Conservation (phyloP, 75 land plant genomes). For the Pinus taeda region DNA sequence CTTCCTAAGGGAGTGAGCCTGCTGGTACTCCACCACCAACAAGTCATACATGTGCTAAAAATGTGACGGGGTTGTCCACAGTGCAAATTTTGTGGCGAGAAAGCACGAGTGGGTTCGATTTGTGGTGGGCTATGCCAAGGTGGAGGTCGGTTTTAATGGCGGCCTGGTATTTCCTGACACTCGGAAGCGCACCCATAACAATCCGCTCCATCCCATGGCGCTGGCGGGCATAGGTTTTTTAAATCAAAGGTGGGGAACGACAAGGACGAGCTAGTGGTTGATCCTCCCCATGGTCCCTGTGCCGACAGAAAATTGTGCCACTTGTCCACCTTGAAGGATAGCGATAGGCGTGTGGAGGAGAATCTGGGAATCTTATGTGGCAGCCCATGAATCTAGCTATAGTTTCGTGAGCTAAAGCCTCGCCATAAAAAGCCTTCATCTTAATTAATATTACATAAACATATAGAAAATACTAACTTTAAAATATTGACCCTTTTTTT, state of each 20-base stretch:
- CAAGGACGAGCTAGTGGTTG: conserved; percentile 17
- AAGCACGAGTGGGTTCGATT: conserved; percentile 80
- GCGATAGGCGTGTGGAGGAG: no score
- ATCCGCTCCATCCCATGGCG: background rate
- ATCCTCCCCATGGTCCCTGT: background rate
- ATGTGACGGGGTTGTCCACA: conserved; percentile 80
- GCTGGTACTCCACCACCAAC: conserved; percentile 90
- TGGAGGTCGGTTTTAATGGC: background rate
- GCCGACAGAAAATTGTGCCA: background rate
- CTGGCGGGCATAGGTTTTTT: background rate
- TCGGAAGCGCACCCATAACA: conserved; percentile 20
- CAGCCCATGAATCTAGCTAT: no score
- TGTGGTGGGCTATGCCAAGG: conserved; percentile 15
- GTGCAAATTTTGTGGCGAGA: conserved; percentile 77
- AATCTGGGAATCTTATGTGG: no score
- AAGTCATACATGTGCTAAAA: conserved; percentile 81
- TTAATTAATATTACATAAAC: no score
- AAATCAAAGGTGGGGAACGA: no score
- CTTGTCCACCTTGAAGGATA: no score
- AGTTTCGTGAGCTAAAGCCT: no score
- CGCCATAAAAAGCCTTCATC: no score
- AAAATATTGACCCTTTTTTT: no score
- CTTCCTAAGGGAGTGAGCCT: conserved; percentile 67
- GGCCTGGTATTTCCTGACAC: background rate
- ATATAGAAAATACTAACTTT: no score